phyloP scores from a whole-genome alignment of 805 yeast species.

The Debaryomyces hansenii region DNA sequence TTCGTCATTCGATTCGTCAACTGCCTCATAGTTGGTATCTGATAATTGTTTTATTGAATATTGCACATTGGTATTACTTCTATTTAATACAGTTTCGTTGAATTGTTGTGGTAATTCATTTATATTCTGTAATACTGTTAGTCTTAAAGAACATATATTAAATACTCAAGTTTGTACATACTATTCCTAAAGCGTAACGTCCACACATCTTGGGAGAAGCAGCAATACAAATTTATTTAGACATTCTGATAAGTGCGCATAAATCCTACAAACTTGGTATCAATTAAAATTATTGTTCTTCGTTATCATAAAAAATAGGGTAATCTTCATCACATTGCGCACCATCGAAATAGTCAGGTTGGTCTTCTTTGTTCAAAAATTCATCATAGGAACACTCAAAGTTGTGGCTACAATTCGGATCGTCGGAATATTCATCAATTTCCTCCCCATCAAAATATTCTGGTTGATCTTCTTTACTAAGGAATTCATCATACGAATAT shows the following conservation, averaged over 20 bases:
- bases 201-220: conserved; percentile 52
- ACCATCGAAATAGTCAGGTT: conserved; percentile 19
- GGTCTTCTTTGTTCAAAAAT: conserved; percentile 22
- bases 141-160: neutral
- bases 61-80: conserved; percentile 11
- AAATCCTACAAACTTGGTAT: neutral
- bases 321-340: conserved; percentile 13
- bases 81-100: conserved; percentile 17
- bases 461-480: conserved; percentile 38
- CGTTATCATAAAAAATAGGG: conserved; percentile 6
- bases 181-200: conserved; percentile 52
- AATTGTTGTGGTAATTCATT: conserved; percentile 29
- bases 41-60: conserved; percentile 16
- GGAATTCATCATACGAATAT: conserved; percentile 29
- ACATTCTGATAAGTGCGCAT: too few species aligned
- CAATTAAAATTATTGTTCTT: neutral
- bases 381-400: conserved; percentile 39
- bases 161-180: conserved; percentile 17
- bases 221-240: too few species aligned
- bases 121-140: conserved; percentile 15
- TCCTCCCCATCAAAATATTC: conserved; percentile 37
- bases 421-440: conserved; percentile 30
- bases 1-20: neutral
- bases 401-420: conserved; percentile 30
- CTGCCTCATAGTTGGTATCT: conserved; percentile 11